Conservation (phyloP, 495 filamentous ascomycete species). For the Tuber microsphaerosporum region DNA sequence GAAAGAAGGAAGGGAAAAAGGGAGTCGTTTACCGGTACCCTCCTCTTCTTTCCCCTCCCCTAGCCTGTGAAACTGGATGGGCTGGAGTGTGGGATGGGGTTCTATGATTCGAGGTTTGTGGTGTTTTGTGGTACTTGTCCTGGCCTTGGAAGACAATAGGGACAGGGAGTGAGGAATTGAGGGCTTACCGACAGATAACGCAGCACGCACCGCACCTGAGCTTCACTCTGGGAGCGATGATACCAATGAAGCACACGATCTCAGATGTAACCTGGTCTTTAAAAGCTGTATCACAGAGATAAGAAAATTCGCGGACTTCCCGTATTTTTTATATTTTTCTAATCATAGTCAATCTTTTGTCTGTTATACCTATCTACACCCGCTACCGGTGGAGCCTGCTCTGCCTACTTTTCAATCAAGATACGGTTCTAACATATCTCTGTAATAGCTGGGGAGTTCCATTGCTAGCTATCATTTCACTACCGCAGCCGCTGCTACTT, state of each 20-base stretch:
- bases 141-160: slow-evolving; percentile 22
- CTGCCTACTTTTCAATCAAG: background rate
- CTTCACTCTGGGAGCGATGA: slow-evolving; percentile 28
- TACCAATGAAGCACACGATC: slow-evolving; percentile 39
- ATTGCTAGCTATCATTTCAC: background rate
- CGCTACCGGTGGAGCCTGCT: background rate
- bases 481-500: background rate
- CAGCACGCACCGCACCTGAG: background rate
- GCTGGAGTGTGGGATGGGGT: background rate
- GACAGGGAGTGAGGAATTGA: background rate
- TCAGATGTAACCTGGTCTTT: slow-evolving; percentile 34
- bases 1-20: background rate
- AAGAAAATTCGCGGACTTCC: background rate
- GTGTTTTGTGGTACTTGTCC: slow-evolving; percentile 23
- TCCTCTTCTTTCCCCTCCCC: background rate
- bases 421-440: background rate
- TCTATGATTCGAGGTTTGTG: slow-evolving; percentile 19
- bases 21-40: background rate
- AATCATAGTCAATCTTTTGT: background rate
- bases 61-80: background rate
- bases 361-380: background rate
- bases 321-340: background rate
- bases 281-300: background rate
- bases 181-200: slow-evolving; percentile 7
- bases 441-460: background rate